A percentile compares a stretch with the other conserved stretches of the same genome.
These are phyloP conservation scores for Phaeolepiota aurea DNA, from an alignment of 768 basidiomycete species.

Conservation along the genomic window DNA sequence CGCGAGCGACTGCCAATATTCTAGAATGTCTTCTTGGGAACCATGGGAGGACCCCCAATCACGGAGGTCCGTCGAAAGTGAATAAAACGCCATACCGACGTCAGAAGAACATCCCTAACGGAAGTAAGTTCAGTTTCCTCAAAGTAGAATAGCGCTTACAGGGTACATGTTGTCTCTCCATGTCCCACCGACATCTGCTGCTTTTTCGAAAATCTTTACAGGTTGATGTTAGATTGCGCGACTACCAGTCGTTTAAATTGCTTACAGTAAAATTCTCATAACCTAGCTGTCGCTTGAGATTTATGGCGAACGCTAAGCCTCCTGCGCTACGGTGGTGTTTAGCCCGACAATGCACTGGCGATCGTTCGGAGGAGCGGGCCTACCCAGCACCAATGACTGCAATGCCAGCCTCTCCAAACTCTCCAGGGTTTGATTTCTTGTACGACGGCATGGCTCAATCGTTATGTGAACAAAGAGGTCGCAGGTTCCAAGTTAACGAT, in stretches of 20 bases:
- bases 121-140: not conserved
- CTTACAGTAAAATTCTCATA: conserved; percentile 33
- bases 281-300: conserved; percentile 26
- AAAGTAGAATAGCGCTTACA: conserved; percentile 9
- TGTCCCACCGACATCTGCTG: conserved; percentile 35
- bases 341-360: no score
- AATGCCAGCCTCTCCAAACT: no score
- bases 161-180: conserved; percentile 36
- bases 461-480: no score
- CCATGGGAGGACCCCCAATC: conserved; percentile 36
- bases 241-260: not conserved
- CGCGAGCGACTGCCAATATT: conserved; percentile 32
- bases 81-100: conserved; percentile 31
- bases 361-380: no score
- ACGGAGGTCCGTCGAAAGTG: conserved; percentile 38
- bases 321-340: no score
- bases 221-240: not conserved
- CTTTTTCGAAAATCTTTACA: conserved; percentile 41
- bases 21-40: conserved; percentile 29
- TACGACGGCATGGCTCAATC: no score
- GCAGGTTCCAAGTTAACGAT: no score
- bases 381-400: no score
- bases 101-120: conserved; percentile 37
- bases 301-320: conserved; percentile 34
- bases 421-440: no score